Evolutionary conservation across 1,284 basidiomycete species (phyloP).

Genomic region (Ustilago shanxiensis): DNA sequence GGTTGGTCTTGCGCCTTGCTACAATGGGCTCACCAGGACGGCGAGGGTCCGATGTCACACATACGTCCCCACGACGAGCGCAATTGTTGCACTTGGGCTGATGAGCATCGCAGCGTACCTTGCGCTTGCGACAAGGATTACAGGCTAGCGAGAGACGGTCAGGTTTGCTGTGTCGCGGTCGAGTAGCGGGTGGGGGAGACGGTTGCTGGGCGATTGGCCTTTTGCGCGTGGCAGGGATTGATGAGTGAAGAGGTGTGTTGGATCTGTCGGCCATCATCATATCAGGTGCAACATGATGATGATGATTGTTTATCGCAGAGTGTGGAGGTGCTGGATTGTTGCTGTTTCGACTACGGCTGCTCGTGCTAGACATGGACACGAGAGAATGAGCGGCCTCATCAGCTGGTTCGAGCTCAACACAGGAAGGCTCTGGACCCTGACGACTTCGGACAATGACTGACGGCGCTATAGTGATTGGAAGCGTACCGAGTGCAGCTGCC

Average conservation of each 20-base stretch:
- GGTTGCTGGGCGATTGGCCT: not conserved
- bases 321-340: no score
- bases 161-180: slow-evolving; percentile 14
- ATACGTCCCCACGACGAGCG: slow-evolving; percentile 15
- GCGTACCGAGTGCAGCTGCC: no score
- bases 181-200: not conserved
- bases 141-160: slow-evolving; percentile 15
- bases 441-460: no score
- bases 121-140: slow-evolving; percentile 19
- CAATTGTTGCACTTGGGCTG: slow-evolving; percentile 23
- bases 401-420: slow-evolving; percentile 21
- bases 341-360: not conserved
- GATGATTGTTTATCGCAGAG: no score
- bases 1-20: slow-evolving; percentile 4
- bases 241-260: no score
- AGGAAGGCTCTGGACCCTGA: not conserved
- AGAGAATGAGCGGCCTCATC: slow-evolving; percentile 20
- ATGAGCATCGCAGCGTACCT: slow-evolving; percentile 20
- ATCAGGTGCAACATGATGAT: no score
- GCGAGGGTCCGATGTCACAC: slow-evolving; percentile 15
- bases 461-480: no score
- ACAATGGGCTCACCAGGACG: not conserved
- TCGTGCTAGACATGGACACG: slow-evolving; percentile 11
- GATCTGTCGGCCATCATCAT: no score
- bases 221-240: not conserved